Percentiles rank a stretch among this genome's conserved stretches.
These are phyloP conservation scores for Hordeum pubiflorum DNA, from an alignment of 202 grass and related monocot genomes.

Conservation along the genomic window DNA sequence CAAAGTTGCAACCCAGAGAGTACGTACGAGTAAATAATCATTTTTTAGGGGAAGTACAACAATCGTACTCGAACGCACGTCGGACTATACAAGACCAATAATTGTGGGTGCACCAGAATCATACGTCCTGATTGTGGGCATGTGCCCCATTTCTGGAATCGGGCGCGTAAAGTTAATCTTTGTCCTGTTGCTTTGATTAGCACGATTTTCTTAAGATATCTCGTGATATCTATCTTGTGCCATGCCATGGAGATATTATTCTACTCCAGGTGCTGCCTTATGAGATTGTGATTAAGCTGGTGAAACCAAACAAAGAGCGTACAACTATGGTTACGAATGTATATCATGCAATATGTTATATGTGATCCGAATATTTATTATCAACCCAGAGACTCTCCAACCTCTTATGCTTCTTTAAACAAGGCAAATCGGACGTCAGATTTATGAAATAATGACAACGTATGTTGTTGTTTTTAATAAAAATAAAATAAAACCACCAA, in stretches of 20 bases:
- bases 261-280: neutral
- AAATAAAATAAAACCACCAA: too few species aligned
- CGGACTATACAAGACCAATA: neutral
- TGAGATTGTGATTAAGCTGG: neutral
- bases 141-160: slow-evolving; percentile 20
- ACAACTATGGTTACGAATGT: too few species aligned
- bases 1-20: too few species aligned
- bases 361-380: too few species aligned
- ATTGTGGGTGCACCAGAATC: slow-evolving; percentile 3
- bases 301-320: too few species aligned
- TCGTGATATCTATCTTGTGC: neutral
- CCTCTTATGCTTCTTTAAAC: too few species aligned
- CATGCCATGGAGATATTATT: slow-evolving; percentile 6
- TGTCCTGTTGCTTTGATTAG: slow-evolving; percentile 33
- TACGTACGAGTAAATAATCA: too few species aligned
- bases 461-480: too few species aligned
- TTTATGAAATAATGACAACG: too few species aligned
- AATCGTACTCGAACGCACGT: neutral
- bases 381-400: too few species aligned
- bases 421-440: too few species aligned
- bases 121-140: neutral
- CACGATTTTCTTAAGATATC: slow-evolving; percentile 23
- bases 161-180: slow-evolving; percentile 24
- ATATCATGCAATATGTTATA: too few species aligned
- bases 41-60: neutral